Evolutionary conservation across 1,284 basidiomycete genomes (phyloP), one percentile per base, ranked within the genome.

Genomic region (Phlebopus sp.): DNA sequence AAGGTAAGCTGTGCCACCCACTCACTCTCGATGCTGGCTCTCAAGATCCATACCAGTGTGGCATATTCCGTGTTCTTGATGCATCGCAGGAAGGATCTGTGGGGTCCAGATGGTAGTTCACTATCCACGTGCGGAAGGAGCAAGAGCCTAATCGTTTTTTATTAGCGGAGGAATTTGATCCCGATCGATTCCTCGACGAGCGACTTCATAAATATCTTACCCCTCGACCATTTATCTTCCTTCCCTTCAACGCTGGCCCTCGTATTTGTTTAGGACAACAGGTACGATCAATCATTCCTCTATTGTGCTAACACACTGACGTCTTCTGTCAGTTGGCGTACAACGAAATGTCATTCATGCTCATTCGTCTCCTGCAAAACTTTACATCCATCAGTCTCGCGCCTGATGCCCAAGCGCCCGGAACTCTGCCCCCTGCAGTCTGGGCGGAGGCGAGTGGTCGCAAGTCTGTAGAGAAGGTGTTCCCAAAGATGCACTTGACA

Each of bases 241-340:
- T 76, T 4, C 75, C 75, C 2, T 77, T 77, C 64, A 75, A 74
- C 50, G 75, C 72, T 0, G 75, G 75, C 4, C 75, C 76, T 8
- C 69, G 76, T 4, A 74, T 76, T 47, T 64, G 74, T 48, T 63
- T 75, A 30, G 74, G 74, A 1, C 74, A 76, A 54, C 73, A 75
- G 60, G 73, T 66, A 25, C 15, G 14, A 3, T 15, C 2, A 3
- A 34, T 9, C 1, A 14, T 32, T 30, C n/a, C 8, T 13, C 3
- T 40, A 36, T 51, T 35, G 34, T 51, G 8, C 54, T 40, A 5
- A 47, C 39, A 35, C 50, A 9, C 44, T 21, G 10, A 31, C 27
- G 9, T 1, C 5, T 36, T 13, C 7, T 14, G n/a, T 13, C 49
- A 76, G 65, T 74, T 74, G 50, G 75, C 74, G 5, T 72, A 73